A percentile compares a stretch with the other conserved stretches of the same genome.
Evolutionary conservation across 108 stramenopile species (phyloP).

Genomic region (Cyclotella cryptica): DNA sequence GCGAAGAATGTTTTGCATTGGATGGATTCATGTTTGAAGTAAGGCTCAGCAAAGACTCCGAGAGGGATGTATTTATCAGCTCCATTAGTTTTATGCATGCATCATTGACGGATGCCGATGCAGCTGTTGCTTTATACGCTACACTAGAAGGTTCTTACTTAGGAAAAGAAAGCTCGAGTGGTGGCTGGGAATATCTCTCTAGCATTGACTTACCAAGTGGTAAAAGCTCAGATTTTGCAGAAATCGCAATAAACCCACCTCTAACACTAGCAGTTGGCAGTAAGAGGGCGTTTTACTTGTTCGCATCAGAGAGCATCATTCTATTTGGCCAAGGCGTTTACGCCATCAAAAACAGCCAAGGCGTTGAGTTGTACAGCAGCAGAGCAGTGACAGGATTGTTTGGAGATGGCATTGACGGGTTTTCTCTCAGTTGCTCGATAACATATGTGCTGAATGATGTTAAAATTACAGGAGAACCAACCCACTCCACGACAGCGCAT

Average conservation of each 20-base stretch:
- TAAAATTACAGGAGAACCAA: background rate
- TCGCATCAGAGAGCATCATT: constrained; percentile 22
- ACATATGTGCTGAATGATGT: constrained; percentile 18
- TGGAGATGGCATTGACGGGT: constrained; percentile 35
- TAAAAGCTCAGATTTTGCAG: constrained; percentile 17
- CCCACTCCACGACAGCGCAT: background rate
- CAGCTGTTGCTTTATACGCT: constrained; percentile 17
- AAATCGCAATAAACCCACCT: constrained; percentile 9
- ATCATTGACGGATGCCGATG: constrained; percentile 2
- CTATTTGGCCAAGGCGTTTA: constrained; percentile 35
- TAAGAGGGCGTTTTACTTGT: constrained; percentile 22
- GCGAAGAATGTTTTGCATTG: constrained; percentile 35
- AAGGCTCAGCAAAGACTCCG: constrained; percentile 14
- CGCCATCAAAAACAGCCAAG: constrained; percentile 23
- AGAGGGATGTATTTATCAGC: constrained; percentile 19
- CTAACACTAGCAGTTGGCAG: constrained; percentile 13
- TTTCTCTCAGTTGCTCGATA: constrained; percentile 31
- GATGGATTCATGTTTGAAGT: constrained; percentile 43
- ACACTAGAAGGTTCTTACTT: constrained; percentile 7
- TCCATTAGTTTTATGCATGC: constrained; percentile 23
- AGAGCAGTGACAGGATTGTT: constrained; percentile 38
- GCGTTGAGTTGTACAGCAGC: constrained; percentile 31
- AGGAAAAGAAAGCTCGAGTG: constrained; percentile 10
- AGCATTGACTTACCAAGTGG: constrained; percentile 10
- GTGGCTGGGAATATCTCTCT: constrained; percentile 10